Conservation (phyloP, 2,329 filamentous ascomycete genomes). For the Thielaviopsis cerberus region DNA sequence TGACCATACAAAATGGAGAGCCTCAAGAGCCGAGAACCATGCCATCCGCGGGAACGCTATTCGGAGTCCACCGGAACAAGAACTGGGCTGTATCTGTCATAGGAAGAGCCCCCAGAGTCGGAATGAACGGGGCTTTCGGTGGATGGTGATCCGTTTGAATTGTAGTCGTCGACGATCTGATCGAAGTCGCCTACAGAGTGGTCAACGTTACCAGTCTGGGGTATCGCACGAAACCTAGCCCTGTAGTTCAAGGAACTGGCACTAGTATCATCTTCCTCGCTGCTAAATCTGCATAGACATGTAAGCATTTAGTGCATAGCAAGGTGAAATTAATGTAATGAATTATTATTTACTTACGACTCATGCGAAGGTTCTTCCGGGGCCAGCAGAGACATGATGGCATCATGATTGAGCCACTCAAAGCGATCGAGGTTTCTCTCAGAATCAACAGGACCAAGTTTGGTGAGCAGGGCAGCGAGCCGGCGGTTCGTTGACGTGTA, state of each 20-base stretch:
- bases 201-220: background rate
- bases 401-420: conserved; percentile 5
- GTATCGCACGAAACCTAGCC: background rate
- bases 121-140: background rate
- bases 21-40: no score
- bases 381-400: background rate
- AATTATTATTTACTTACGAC: background rate
- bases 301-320: background rate
- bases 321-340: background rate
- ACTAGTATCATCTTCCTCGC: background rate
- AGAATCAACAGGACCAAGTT: conserved; percentile 2
- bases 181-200: background rate
- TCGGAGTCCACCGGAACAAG: background rate
- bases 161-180: background rate
- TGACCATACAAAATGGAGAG: no score
- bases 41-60: background rate
- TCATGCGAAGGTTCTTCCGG: background rate
- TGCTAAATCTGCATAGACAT: background rate
- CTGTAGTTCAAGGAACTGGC: background rate
- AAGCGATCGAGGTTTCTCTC: conserved; percentile 4
- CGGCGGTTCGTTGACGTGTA: conserved; percentile 6
- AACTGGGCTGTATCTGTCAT: background rate
- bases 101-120: background rate
- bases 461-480: conserved; percentile 1
- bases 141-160: background rate